A percentile compares a stretch with the other conserved stretches of the same genome.
Evolutionary conservation across 2,329 filamentous ascomycete species (phyloP).

Genomic region (Fusarium torulosum): DNA sequence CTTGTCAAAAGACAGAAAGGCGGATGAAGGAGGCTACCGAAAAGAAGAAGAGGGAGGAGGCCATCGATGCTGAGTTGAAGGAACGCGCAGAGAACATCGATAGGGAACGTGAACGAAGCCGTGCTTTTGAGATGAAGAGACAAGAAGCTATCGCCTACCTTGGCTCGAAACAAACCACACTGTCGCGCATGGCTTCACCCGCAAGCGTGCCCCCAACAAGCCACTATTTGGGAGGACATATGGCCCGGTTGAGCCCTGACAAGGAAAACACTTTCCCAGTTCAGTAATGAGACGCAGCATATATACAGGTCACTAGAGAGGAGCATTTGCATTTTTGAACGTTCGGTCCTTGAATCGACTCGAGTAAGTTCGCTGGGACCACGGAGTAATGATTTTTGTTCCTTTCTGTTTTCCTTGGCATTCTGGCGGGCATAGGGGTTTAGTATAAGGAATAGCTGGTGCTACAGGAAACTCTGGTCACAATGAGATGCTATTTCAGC

Average conservation of each 20-base stretch:
- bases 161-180: slow-evolving; percentile 44
- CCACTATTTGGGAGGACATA: slow-evolving; percentile 32
- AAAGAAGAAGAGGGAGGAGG: slow-evolving; percentile 57
- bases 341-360: slow-evolving; percentile 1
- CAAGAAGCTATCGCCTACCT: slow-evolving; percentile 60
- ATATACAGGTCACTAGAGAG: slow-evolving; percentile 4
- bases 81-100: slow-evolving; percentile 58
- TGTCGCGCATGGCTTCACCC: slow-evolving; percentile 50
- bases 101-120: slow-evolving; percentile 63
- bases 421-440: slow-evolving; percentile 13
- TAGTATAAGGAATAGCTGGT: slow-evolving; percentile 1
- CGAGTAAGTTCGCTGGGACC: slow-evolving; percentile 1
- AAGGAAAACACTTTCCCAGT: slow-evolving; percentile 34
- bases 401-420: slow-evolving; percentile 16
- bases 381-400: slow-evolving; percentile 21
- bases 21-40: slow-evolving; percentile 58
- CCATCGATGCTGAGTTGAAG: slow-evolving; percentile 60
- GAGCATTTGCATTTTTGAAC: slow-evolving; percentile 1
- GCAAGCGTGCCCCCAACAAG: slow-evolving; percentile 45
- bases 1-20: slow-evolving; percentile 61
- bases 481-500: slow-evolving; percentile 6
- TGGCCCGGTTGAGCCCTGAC: slow-evolving; percentile 43
- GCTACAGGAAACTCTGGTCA: slow-evolving; percentile 7
- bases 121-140: slow-evolving; percentile 62
- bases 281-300: slow-evolving; percentile 10